These are phyloP conservation scores for Golubevia pallescens DNA, from an alignment of 1,284 basidiomycete species.

Conservation along the genomic window DNA sequence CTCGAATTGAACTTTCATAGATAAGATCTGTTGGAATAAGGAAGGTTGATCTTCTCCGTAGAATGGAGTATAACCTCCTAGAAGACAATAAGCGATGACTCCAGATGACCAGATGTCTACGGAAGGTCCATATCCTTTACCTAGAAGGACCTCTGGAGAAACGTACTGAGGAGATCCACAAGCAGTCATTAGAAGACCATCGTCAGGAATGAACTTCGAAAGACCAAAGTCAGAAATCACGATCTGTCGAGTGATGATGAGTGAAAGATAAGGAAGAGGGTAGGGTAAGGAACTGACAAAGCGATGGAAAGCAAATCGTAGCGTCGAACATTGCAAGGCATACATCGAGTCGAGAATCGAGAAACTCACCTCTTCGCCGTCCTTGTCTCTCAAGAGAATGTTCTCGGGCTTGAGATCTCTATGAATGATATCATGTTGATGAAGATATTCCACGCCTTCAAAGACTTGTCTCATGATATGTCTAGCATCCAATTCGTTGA, in stretches of 20 bases:
- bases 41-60: constrained; percentile 50
- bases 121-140: constrained; percentile 49
- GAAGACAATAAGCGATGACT: constrained; percentile 59
- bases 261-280: not conserved
- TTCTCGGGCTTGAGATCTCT: constrained; percentile 63
- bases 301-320: not conserved
- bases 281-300: not conserved
- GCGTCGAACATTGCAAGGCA: not conserved
- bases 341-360: not conserved
- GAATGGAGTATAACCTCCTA: constrained; percentile 63
- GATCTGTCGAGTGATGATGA: constrained; percentile 11
- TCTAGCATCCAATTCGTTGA: constrained; percentile 58
- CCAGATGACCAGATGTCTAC: constrained; percentile 62
- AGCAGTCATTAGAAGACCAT: constrained; percentile 55
- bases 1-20: constrained; percentile 53
- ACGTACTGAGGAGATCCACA: constrained; percentile 62
- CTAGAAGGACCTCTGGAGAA: constrained; percentile 59
- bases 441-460: constrained; percentile 52
- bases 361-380: constrained; percentile 4
- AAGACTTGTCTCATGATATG: constrained; percentile 55
- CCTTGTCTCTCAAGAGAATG: constrained; percentile 47
- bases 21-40: constrained; percentile 55
- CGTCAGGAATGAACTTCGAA: constrained; percentile 50
- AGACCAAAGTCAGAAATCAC: constrained; percentile 63
- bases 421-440: constrained; percentile 56